Evolutionary conservation across 495 filamentous ascomycete species (phyloP).

Genomic region (Neurospora sp.): DNA sequence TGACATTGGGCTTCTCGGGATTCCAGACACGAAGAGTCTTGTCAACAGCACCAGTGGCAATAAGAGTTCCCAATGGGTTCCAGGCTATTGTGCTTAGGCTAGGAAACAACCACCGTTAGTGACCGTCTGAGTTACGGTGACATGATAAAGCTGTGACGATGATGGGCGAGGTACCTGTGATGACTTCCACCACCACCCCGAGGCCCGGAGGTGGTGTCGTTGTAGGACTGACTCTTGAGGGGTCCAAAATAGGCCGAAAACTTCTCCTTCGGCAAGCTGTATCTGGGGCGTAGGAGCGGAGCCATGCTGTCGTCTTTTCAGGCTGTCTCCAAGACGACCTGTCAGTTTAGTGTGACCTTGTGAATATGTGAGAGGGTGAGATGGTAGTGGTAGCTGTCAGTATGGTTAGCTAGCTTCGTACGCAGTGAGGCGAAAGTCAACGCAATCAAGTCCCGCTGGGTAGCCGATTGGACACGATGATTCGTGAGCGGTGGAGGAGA

Average conservation of each 20-base stretch:
- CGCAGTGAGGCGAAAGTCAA: neutral
- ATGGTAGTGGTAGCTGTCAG: neutral
- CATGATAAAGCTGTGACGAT: neutral
- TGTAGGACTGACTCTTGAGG: slow-evolving; percentile 52
- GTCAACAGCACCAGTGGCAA: slow-evolving; percentile 78
- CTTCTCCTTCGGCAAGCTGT: slow-evolving; percentile 51
- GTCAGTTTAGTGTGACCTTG: neutral
- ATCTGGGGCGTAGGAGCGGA: slow-evolving; percentile 37
- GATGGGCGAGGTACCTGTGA: slow-evolving; percentile 4
- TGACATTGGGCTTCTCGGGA: slow-evolving; percentile 69
- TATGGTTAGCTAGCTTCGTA: neutral
- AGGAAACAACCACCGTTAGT: neutral
- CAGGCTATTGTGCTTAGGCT: slow-evolving; percentile 67
- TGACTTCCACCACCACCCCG: slow-evolving; percentile 9
- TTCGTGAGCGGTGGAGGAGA: neutral
- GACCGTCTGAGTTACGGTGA: neutral
- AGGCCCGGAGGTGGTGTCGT: slow-evolving; percentile 39
- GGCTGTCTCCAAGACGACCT: neutral
- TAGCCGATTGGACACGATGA: neutral
- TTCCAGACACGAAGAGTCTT: slow-evolving; percentile 83
- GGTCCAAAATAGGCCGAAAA: slow-evolving; percentile 48
- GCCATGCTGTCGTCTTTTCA: slow-evolving; percentile 31
- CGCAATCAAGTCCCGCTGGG: neutral
- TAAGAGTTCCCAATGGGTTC: slow-evolving; percentile 76
- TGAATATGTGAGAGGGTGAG: neutral